Percentiles rank a stretch among this genome's conserved stretches.
phyloP scores from a whole-genome alignment of 2,329 filamentous ascomycete genomes.

The Trichoderma polysporum region DNA sequence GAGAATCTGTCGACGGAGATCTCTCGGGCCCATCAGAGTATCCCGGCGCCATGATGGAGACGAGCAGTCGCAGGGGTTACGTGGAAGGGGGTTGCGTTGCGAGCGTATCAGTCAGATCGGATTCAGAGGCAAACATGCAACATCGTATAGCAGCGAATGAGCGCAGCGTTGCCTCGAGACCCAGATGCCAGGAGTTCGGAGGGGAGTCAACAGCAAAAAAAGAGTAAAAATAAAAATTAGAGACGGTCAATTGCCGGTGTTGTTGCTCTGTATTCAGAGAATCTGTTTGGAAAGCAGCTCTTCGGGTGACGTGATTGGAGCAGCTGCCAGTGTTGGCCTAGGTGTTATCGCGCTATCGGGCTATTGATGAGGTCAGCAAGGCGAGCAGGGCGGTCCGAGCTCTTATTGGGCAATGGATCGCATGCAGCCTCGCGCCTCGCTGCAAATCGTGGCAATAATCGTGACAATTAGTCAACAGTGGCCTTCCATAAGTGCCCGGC shows the following conservation, averaged over 20 bases:
- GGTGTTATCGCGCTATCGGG: not conserved
- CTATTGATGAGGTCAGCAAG: not conserved
- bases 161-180: not conserved
- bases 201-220: not conserved
- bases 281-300: not conserved
- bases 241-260: not conserved
- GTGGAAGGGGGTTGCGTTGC: not conserved
- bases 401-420: not conserved
- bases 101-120: not conserved
- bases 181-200: not conserved
- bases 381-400: not conserved
- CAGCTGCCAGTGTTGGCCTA: not conserved
- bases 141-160: not conserved
- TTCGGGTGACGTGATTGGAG: not conserved
- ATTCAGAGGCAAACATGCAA: not conserved
- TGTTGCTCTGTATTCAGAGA: conserved; percentile 1
- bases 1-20: conserved; percentile 54
- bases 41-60: conserved; percentile 15
- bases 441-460: not conserved
- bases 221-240: no score
- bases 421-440: not conserved
- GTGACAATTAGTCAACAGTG: not conserved
- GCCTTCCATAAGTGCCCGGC: no score
- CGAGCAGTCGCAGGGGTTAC: not conserved
- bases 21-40: conserved; percentile 14